These are phyloP conservation scores for Ascochyta viciae-villosae DNA, from an alignment of 2,329 filamentous ascomycete species.

Conservation along the genomic window DNA sequence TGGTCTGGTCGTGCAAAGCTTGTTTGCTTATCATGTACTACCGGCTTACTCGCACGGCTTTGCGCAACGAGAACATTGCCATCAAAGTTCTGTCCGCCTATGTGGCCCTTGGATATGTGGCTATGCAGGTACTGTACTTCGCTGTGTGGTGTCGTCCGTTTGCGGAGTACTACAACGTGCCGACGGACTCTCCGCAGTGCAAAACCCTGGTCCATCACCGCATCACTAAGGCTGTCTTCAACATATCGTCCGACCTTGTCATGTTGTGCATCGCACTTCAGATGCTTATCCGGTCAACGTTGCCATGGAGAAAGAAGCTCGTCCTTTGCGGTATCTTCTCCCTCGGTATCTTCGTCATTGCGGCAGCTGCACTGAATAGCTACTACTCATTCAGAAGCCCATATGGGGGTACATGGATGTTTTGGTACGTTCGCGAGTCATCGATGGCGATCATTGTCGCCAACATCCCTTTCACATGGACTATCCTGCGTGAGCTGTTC, in stretches of 20 bases:
- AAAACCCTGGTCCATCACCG: constrained; percentile 45
- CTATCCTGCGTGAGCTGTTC: constrained; percentile 59
- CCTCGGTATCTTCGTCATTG: constrained; percentile 59
- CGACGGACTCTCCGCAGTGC: constrained; percentile 48
- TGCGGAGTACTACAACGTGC: constrained; percentile 60
- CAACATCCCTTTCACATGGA: constrained; percentile 61
- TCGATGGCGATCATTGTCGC: constrained; percentile 53
- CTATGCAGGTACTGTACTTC: constrained; percentile 59
- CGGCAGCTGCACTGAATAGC: constrained; percentile 58
- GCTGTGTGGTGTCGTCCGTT: constrained; percentile 63
- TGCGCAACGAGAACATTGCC: constrained; percentile 35
- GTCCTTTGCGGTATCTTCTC: constrained; percentile 64
- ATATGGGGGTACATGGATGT: constrained; percentile 38
- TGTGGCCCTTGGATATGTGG: constrained; percentile 55
- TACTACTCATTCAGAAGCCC: constrained; percentile 48
- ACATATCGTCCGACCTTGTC: constrained; percentile 55
- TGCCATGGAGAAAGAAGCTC: constrained; percentile 59
- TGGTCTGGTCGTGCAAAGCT: constrained; percentile 61
- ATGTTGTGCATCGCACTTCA: constrained; percentile 56
- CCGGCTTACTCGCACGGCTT: constrained; percentile 53
- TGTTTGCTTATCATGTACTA: constrained; percentile 63
- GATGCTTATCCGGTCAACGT: constrained; percentile 53
- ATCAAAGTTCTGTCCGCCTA: constrained; percentile 57
- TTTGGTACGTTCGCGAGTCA: constrained; percentile 43
- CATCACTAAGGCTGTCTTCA: constrained; percentile 52